A percentile compares a stretch with the other conserved stretches of the same genome.
These are phyloP conservation scores for Clarireedia paspali DNA, from an alignment of 2,329 filamentous ascomycete genomes.

Conservation along the genomic window DNA sequence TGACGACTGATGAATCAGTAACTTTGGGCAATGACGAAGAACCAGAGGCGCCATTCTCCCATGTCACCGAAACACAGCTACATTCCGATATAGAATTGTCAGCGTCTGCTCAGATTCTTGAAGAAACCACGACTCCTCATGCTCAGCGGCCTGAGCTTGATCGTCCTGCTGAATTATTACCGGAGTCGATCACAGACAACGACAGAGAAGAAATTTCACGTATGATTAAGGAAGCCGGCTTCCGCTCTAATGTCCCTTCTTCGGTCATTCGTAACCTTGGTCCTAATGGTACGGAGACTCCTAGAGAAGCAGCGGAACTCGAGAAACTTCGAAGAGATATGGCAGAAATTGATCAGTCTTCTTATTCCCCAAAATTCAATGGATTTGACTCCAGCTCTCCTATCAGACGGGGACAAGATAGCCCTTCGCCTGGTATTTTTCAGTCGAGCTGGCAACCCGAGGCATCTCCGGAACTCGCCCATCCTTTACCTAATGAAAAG, in stretches of 20 bases:
- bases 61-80: conserved; percentile 24
- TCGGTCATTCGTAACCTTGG: conserved; percentile 27
- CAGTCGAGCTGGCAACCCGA: conserved; percentile 23
- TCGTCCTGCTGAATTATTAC: conserved; percentile 21
- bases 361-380: conserved; percentile 28
- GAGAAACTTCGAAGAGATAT: conserved; percentile 19
- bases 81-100: conserved; percentile 12
- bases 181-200: conserved; percentile 18
- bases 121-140: neutral
- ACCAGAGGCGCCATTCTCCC: conserved; percentile 20
- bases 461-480: conserved; percentile 4
- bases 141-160: neutral
- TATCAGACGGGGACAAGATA: neutral
- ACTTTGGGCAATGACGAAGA: neutral
- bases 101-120: neutral
- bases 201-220: conserved; percentile 34
- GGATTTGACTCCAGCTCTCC: conserved; percentile 25
- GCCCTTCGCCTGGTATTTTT: conserved; percentile 7
- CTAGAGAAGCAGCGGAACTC: conserved; percentile 19
- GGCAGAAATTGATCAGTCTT: conserved; percentile 11
- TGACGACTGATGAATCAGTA: conserved; percentile 5
- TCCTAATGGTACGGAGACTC: conserved; percentile 22
- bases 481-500: neutral
- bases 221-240: conserved; percentile 41
- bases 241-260: conserved; percentile 37